phyloP scores from a whole-genome alignment of 2,329 filamentous ascomycete species.

The Trichophyton benhamiae region DNA sequence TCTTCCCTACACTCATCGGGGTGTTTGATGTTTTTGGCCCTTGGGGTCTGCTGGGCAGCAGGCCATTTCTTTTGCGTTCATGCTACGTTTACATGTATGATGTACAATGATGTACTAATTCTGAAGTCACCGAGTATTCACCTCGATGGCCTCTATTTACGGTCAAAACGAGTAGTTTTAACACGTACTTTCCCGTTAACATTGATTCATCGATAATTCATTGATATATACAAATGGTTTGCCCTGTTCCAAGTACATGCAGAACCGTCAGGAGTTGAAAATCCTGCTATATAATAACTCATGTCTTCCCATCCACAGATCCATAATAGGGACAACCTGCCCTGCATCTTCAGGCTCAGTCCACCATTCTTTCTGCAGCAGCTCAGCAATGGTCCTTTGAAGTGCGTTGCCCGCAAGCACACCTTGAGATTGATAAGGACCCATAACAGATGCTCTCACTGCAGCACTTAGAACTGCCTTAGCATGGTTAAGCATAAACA shows the following conservation, averaged over 20 bases:
- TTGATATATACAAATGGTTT: neutral
- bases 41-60: neutral
- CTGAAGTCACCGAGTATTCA: neutral
- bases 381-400: conserved; percentile 39
- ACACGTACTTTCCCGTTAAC: neutral
- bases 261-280: conserved; percentile 46
- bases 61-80: neutral
- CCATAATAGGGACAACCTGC: conserved; percentile 48
- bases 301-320: conserved; percentile 54
- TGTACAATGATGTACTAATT: conserved; percentile 2
- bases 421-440: conserved; percentile 51
- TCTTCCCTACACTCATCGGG: conserved; percentile 1
- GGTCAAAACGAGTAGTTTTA: neutral
- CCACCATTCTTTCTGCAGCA: conserved; percentile 39
- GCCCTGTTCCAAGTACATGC: neutral
- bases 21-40: neutral
- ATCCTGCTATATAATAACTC: conserved; percentile 55
- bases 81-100: conserved; percentile 1
- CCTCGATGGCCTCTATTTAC: neutral
- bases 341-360: conserved; percentile 43
- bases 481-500: conserved; percentile 53
- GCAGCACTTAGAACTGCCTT: conserved; percentile 51
- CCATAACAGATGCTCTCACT: conserved; percentile 52
- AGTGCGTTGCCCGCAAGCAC: conserved; percentile 44
- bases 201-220: neutral